Conservation (phyloP, 2,329 filamentous ascomycete genomes). For the Exophiala calicioides region DNA sequence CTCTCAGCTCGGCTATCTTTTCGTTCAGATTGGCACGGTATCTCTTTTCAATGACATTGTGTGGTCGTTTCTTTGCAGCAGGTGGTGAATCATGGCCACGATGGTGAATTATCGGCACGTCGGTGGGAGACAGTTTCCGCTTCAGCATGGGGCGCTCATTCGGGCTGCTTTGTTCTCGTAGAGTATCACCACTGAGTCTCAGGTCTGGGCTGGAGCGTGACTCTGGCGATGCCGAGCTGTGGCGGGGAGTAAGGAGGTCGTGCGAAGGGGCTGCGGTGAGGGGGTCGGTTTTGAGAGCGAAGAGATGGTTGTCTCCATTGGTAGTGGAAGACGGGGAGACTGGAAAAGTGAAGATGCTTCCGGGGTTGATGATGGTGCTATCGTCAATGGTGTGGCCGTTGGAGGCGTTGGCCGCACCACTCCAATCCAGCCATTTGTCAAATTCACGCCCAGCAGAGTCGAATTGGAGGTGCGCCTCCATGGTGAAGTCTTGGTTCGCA, state of each 20-base stretch:
- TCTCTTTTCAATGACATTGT: slow-evolving; percentile 97
- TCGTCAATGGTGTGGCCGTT: slow-evolving; percentile 1
- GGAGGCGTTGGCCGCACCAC: slow-evolving; percentile 19
- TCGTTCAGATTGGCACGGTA: slow-evolving; percentile 96
- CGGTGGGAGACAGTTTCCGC: slow-evolving; percentile 68
- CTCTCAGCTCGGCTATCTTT: slow-evolving; percentile 88
- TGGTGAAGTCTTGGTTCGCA: slow-evolving; percentile 9
- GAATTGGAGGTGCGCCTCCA: slow-evolving; percentile 21
- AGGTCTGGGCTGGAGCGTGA: slow-evolving; percentile 26
- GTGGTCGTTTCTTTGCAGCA: slow-evolving; percentile 82
- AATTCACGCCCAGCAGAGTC: slow-evolving; percentile 29
- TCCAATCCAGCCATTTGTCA: slow-evolving; percentile 33
- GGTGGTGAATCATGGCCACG: slow-evolving; percentile 59
- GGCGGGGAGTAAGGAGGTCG: slow-evolving; percentile 31
- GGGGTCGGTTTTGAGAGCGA: slow-evolving; percentile 20
- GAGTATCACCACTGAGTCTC: slow-evolving; percentile 31
- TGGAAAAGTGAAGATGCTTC: slow-evolving; percentile 15
- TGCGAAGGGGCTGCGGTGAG: slow-evolving; percentile 29
- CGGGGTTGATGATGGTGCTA: slow-evolving; percentile 11
- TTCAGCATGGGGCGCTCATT: slow-evolving; percentile 52
- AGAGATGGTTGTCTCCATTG: slow-evolving; percentile 25
- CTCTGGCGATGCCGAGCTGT: slow-evolving; percentile 32
- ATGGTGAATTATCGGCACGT: slow-evolving; percentile 57
- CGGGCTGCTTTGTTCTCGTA: slow-evolving; percentile 22
- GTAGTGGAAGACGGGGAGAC: slow-evolving; percentile 31